phyloP scores from a whole-genome alignment of 257 asterid genomes.

The Lycium ferocissimum region DNA sequence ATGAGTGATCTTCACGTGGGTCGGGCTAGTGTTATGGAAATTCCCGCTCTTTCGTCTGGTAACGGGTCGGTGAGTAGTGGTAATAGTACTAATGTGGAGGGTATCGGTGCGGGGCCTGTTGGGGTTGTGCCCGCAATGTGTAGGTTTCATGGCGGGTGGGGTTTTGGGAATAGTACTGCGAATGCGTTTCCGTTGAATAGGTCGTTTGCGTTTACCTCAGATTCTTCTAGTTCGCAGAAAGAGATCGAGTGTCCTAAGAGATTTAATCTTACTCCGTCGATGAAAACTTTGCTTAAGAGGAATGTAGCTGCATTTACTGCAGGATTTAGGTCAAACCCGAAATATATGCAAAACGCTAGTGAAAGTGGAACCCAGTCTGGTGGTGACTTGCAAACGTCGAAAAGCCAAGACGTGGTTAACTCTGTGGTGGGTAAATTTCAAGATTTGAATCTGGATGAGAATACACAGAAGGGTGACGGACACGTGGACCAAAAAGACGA shows the following conservation, averaged over 20 bases:
- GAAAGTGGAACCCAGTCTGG: conserved; percentile 49
- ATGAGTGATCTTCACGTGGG: conserved; percentile 91
- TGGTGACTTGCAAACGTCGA: conserved; percentile 58
- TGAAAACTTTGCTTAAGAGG: conserved; percentile 82
- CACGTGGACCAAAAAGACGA: conserved; percentile 81
- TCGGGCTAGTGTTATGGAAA: conserved; percentile 86
- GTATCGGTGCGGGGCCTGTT: conserved; percentile 56
- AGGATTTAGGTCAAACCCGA: conserved; percentile 78
- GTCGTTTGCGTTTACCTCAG: conserved; percentile 61
- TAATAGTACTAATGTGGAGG: conserved; percentile 42
- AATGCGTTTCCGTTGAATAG: conserved; percentile 69
- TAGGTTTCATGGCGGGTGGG: conserved; percentile 92
- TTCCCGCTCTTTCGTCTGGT: conserved; percentile 64
- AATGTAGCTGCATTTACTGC: conserved; percentile 95
- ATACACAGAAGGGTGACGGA: conserved; percentile 54
- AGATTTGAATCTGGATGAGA: conserved; percentile 85
- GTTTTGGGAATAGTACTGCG: conserved; percentile 73
- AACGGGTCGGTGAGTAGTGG: conserved; percentile 42
- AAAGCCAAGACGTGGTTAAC: conserved; percentile 83
- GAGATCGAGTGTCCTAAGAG: conserved; percentile 94
- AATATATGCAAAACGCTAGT: conserved; percentile 53
- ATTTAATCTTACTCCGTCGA: conserved; percentile 84
- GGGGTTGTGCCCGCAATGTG: conserved; percentile 81
- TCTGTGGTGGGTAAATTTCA: conserved; percentile 80
- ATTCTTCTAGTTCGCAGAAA: conserved; percentile 66